Conservation (phyloP, 768 basidiomycete genomes). For the Leccinellum rugosiceps region DNA sequence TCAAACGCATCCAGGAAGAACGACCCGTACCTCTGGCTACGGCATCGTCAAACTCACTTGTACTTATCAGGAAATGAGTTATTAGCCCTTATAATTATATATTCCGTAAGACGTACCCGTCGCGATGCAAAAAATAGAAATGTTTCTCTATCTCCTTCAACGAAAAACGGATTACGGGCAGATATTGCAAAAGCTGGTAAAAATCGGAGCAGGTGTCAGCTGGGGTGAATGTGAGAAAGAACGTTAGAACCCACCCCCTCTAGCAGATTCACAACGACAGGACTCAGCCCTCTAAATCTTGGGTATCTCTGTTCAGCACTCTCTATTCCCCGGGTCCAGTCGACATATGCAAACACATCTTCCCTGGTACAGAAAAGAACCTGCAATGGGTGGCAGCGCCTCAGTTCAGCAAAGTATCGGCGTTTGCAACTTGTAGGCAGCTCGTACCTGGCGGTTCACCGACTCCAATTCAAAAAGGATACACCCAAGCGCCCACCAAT, state of each 20-base stretch:
- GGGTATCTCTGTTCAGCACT: conserved; percentile 21
- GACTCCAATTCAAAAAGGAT: conserved; percentile 38
- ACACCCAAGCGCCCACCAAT: conserved; percentile 45
- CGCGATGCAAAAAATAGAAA: conserved; percentile 19
- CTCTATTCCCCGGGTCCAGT: conserved; percentile 10
- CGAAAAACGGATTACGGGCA: conserved; percentile 13
- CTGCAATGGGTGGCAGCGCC: conserved; percentile 15
- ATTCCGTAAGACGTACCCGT: conserved; percentile 20
- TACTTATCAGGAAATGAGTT: conserved; percentile 9
- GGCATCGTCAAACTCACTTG: conserved; percentile 23
- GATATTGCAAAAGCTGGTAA: conserved; percentile 18
- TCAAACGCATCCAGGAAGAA: neutral
- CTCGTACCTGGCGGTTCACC: conserved; percentile 22
- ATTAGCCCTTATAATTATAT: neutral
- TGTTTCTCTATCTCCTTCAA: conserved; percentile 23
- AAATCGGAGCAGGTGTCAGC: neutral
- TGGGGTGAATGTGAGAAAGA: neutral
- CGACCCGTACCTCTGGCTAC: conserved; percentile 18
- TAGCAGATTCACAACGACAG: conserved; percentile 26
- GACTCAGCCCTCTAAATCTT: conserved; percentile 20
- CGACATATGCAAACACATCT: conserved; percentile 22
- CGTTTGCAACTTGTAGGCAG: neutral
- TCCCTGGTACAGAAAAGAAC: conserved; percentile 29
- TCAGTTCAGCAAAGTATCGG: neutral
- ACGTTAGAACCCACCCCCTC: conserved; percentile 25